Percentiles rank a stretch among this genome's conserved stretches.
phyloP scores from a whole-genome alignment of 2,329 filamentous ascomycete genomes.

The Epichloe gansuensis region DNA sequence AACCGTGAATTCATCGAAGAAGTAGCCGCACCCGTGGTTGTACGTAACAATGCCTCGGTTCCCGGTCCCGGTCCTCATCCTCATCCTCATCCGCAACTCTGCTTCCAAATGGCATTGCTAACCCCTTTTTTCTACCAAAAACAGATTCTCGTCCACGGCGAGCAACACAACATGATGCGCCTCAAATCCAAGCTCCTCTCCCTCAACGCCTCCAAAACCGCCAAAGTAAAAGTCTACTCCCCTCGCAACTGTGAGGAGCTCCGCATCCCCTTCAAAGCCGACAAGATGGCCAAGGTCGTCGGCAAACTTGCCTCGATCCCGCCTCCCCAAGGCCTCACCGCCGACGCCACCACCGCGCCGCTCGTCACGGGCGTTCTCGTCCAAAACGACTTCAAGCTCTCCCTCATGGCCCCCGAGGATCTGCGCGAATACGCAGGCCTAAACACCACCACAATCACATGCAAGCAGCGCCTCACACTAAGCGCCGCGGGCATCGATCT shows the following conservation, averaged over 20 bases:
- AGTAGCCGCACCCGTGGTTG: constrained; percentile 79
- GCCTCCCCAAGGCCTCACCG: constrained; percentile 40
- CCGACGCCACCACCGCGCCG: constrained; percentile 22
- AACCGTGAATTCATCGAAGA: constrained; percentile 97
- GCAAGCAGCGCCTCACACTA: constrained; percentile 79
- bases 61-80: neutral
- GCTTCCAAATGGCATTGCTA: neutral
- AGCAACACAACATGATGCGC: constrained; percentile 96
- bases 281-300: constrained; percentile 93
- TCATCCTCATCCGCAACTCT: neutral
- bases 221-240: constrained; percentile 83
- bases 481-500: constrained; percentile 82
- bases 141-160: constrained; percentile 89
- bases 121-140: neutral
- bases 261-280: constrained; percentile 85
- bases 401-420: constrained; percentile 92
- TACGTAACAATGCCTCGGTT: constrained; percentile 24
- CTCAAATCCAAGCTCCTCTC: constrained; percentile 88
- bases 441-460: constrained; percentile 86
- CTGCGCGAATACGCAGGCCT: constrained; percentile 92
- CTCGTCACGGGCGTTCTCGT: constrained; percentile 85
- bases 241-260: constrained; percentile 93
- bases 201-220: constrained; percentile 69
- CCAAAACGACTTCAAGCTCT: constrained; percentile 95
- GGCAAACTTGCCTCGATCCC: constrained; percentile 78